These are phyloP conservation scores for Phascolomyces articulosus DNA, from an alignment of 371 early-diverging fungal species.

Conservation along the genomic window DNA sequence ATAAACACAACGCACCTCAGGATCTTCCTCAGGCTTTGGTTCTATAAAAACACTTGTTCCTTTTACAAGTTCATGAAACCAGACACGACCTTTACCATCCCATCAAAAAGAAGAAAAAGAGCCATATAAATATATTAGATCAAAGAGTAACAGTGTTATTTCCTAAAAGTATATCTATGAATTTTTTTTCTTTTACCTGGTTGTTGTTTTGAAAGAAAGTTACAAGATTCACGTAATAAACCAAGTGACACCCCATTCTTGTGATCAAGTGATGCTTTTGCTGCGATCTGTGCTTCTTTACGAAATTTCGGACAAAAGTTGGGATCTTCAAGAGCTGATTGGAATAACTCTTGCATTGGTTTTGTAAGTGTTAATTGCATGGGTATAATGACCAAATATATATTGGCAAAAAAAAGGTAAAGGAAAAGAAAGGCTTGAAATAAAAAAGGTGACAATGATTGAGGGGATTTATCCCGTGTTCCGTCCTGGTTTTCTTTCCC, in stretches of 20 bases:
- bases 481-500: too few species aligned
- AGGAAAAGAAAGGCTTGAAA: background rate
- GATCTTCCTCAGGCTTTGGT: constrained; percentile 30
- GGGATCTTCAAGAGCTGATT: constrained; percentile 10
- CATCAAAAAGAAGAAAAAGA: background rate
- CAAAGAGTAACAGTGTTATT: too few species aligned
- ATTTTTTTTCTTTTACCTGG: background rate
- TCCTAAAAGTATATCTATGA: too few species aligned
- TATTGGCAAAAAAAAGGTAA: background rate
- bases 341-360: constrained; percentile 22
- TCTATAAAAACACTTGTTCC: constrained; percentile 32
- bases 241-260: constrained; percentile 23
- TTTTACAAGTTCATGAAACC: constrained; percentile 40
- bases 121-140: background rate
- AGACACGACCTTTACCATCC: constrained; percentile 10
- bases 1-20: constrained; percentile 23
- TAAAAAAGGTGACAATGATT: too few species aligned
- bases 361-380: constrained; percentile 36
- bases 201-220: background rate
- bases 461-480: too few species aligned
- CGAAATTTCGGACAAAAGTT: constrained; percentile 8
- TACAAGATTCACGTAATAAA: constrained; percentile 10
- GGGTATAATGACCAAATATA: background rate
- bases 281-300: constrained; percentile 29
- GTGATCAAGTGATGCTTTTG: constrained; percentile 11